Conservation (phyloP, 164 flowering plant genomes). For the Paratinospora sagittata region DNA sequence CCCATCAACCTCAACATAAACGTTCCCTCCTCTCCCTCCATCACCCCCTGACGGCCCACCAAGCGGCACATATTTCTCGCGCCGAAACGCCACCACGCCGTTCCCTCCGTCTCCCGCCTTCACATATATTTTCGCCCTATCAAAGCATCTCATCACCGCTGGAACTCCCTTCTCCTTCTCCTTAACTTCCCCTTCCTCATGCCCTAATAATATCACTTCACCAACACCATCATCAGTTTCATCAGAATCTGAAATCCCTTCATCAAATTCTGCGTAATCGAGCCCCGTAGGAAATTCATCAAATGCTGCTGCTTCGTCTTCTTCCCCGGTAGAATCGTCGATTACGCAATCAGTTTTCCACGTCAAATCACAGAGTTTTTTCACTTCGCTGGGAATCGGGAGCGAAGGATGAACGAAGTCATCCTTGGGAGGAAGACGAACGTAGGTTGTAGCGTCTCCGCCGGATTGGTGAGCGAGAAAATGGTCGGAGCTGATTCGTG, state of each 20-base stretch:
- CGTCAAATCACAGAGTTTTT: constrained; percentile 31
- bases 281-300: constrained; percentile 20
- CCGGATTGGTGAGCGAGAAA: constrained; percentile 7
- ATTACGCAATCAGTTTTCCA: background rate
- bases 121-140: constrained; percentile 72
- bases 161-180: constrained; percentile 93
- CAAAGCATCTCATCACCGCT: constrained; percentile 96
- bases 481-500: constrained; percentile 9
- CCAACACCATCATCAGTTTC: too few species aligned
- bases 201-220: too few species aligned
- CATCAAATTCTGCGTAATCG: constrained; percentile 25
- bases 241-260: constrained; percentile 18
- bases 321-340: constrained; percentile 14
- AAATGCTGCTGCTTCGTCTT: constrained; percentile 8
- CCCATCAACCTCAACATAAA: constrained; percentile 79
- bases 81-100: constrained; percentile 89
- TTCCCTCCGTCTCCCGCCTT: constrained; percentile 94
- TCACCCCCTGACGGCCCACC: constrained; percentile 99
- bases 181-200: constrained; percentile 20
- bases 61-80: constrained; percentile 85
- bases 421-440: constrained; percentile 57
- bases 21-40: constrained; percentile 92
- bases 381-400: constrained; percentile 15
- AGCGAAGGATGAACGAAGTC: constrained; percentile 24
- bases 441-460: constrained; percentile 66